Conservation (phyloP, 257 asterid species). For the Solanum tacnaense region DNA sequence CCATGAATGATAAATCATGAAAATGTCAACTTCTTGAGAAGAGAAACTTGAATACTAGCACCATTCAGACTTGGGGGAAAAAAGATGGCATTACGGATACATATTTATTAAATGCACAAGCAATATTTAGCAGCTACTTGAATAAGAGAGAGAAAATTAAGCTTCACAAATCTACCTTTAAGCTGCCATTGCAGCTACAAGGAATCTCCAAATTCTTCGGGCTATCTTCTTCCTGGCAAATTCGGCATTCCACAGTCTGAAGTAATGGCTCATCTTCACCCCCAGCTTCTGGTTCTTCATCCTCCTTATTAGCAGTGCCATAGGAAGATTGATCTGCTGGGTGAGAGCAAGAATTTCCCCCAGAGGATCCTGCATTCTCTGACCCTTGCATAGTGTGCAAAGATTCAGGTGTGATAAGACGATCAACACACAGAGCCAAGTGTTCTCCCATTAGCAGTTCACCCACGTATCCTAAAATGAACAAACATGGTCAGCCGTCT, state of each 20-base stretch:
- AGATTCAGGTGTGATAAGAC: slow-evolving; percentile 12
- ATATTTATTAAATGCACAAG: background rate
- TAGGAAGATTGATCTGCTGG: slow-evolving; percentile 9
- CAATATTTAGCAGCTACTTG: background rate
- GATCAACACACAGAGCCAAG: slow-evolving; percentile 24
- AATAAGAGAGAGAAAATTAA: background rate
- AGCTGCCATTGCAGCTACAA: slow-evolving; percentile 41
- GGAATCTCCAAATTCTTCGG: slow-evolving; percentile 28
- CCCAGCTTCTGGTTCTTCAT: slow-evolving; percentile 11
- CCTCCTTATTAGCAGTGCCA: slow-evolving; percentile 11
- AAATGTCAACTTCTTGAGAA: background rate
- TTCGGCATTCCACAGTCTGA: slow-evolving; percentile 36
- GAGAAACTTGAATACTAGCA: background rate
- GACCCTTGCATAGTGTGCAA: slow-evolving; percentile 12
- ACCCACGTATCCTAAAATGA: background rate
- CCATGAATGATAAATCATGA: background rate
- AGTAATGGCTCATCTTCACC: slow-evolving; percentile 33
- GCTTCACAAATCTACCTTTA: slow-evolving; percentile 21
- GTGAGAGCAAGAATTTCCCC: slow-evolving; percentile 9
- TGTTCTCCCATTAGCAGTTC: slow-evolving; percentile 28
- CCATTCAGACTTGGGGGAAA: background rate
- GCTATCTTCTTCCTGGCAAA: slow-evolving; percentile 43
- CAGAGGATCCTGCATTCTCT: slow-evolving; percentile 10
- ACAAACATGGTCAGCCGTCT: background rate
- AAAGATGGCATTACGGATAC: background rate